phyloP scores from a whole-genome alignment of 768 basidiomycete species.

The Lentinula lateritia region DNA sequence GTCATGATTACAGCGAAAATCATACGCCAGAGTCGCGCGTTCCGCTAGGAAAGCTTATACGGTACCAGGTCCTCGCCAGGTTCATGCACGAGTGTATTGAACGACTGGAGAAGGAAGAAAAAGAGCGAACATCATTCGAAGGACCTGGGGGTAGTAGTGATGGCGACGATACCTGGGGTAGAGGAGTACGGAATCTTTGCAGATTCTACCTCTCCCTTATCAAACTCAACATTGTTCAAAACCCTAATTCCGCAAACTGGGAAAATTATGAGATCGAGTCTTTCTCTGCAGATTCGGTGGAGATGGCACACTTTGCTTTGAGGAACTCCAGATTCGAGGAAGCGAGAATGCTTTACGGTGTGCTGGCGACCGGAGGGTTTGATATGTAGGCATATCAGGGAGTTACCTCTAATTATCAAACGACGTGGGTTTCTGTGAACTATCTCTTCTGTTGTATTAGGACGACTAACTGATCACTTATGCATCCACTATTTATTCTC shows the following conservation, averaged over 20 bases:
- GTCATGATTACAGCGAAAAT: slow-evolving; percentile 29
- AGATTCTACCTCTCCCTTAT: slow-evolving; percentile 72
- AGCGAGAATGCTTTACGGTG: slow-evolving; percentile 66
- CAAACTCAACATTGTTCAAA: slow-evolving; percentile 49
- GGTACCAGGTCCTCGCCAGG: slow-evolving; percentile 59
- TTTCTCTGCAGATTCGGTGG: slow-evolving; percentile 56
- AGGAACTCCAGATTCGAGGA: slow-evolving; percentile 71
- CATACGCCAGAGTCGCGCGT: not conserved
- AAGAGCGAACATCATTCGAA: slow-evolving; percentile 40
- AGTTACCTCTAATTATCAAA: too few species aligned
- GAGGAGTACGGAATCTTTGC: slow-evolving; percentile 72
- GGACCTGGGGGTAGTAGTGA: slow-evolving; percentile 14
- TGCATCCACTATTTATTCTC: not conserved
- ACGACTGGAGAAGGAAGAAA: slow-evolving; percentile 68
- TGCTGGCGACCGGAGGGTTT: slow-evolving; percentile 36
- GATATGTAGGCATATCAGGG: not conserved
- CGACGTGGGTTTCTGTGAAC: not conserved
- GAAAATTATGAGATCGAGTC: slow-evolving; percentile 27
- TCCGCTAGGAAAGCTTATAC: slow-evolving; percentile 47
- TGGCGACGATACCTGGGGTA: slow-evolving; percentile 69
- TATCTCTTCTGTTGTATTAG: not conserved
- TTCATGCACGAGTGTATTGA: slow-evolving; percentile 68
- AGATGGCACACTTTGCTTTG: slow-evolving; percentile 75
- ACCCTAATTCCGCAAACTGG: not conserved
- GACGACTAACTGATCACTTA: not conserved